These are phyloP conservation scores for Neurospora sp. DNA, from an alignment of 495 filamentous ascomycete genomes.

Conservation along the genomic window DNA sequence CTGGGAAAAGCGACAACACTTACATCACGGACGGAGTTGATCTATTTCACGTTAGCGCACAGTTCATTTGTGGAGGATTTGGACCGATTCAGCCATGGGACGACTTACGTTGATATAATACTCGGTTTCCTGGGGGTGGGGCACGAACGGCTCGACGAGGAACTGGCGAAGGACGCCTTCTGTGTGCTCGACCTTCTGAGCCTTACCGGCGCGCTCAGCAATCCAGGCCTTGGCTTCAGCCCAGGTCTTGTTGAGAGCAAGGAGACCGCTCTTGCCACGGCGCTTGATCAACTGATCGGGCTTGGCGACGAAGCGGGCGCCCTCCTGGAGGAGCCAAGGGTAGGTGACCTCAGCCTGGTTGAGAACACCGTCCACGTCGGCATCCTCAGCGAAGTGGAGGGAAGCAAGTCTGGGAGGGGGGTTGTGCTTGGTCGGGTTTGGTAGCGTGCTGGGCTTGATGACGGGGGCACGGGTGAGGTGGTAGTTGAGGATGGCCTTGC, in stretches of 20 bases:
- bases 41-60: constrained; percentile 18
- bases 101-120: constrained; percentile 81
- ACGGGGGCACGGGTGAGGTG: constrained; percentile 96
- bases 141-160: constrained; percentile 96
- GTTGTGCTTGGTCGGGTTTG: constrained; percentile 78
- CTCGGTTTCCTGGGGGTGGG: constrained; percentile 84
- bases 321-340: constrained; percentile 78
- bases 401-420: constrained; percentile 81
- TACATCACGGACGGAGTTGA: constrained; percentile 30
- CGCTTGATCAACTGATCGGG: constrained; percentile 99
- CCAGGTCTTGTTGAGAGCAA: constrained; percentile 97
- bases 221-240: constrained; percentile 87
- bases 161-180: constrained; percentile 85
- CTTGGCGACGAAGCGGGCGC: constrained; percentile 94
- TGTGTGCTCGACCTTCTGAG: constrained; percentile 83
- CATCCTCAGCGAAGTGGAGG: constrained; percentile 86
- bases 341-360: constrained; percentile 91
- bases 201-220: constrained; percentile 80
- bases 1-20: constrained; percentile 12
- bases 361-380: constrained; percentile 70
- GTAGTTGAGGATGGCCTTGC: constrained; percentile 99
- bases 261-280: constrained; percentile 93
- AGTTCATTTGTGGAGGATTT: constrained; percentile 52
- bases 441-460: constrained; percentile 96
- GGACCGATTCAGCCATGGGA: constrained; percentile 64